phyloP scores from a whole-genome alignment of 306 rosid species.

The Cicer cuneatum region DNA sequence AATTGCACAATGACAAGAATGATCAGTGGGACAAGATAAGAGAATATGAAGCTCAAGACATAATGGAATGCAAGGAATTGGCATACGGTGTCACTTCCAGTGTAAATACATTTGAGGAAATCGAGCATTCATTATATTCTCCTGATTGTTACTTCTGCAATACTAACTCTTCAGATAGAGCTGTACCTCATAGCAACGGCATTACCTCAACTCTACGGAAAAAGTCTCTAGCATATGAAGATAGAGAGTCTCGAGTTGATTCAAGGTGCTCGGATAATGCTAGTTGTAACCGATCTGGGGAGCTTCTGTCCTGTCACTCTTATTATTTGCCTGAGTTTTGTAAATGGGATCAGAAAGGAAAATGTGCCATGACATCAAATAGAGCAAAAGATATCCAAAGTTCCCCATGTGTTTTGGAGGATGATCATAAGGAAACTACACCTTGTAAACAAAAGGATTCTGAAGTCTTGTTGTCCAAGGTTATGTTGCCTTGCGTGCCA shows the following conservation, averaged over 20 bases:
- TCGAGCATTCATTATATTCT: constrained; percentile 39
- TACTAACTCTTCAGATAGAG: constrained; percentile 26
- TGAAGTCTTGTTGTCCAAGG: constrained; percentile 1
- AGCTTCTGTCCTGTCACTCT: constrained; percentile 41
- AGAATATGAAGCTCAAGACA: constrained; percentile 43
- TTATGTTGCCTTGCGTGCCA: constrained; percentile 7
- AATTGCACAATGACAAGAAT: constrained; percentile 20
- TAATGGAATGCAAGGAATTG: constrained; percentile 25
- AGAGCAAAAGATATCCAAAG: constrained; percentile 13
- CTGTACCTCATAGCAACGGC: constrained; percentile 2
- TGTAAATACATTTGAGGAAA: constrained; percentile 44
- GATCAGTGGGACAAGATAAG: constrained; percentile 34
- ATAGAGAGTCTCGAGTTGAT: constrained; percentile 32
- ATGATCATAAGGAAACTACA: constrained; percentile 39
- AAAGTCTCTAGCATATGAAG: constrained; percentile 41
- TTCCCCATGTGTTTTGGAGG: constrained; percentile 22
- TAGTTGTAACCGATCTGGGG: constrained; percentile 39
- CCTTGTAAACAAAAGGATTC: constrained; percentile 30
- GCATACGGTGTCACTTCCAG: constrained; percentile 27
- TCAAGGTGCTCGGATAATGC: constrained; percentile 34
- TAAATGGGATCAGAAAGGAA: constrained; percentile 65
- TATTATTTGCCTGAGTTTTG: constrained; percentile 43
- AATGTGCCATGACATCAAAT: constrained; percentile 43
- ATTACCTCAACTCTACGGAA: constrained; percentile 20
- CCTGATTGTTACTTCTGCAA: constrained; percentile 32